Conservation (phyloP, 192 early-diverging fungal genomes). For the Umbelopsis sp. region DNA sequence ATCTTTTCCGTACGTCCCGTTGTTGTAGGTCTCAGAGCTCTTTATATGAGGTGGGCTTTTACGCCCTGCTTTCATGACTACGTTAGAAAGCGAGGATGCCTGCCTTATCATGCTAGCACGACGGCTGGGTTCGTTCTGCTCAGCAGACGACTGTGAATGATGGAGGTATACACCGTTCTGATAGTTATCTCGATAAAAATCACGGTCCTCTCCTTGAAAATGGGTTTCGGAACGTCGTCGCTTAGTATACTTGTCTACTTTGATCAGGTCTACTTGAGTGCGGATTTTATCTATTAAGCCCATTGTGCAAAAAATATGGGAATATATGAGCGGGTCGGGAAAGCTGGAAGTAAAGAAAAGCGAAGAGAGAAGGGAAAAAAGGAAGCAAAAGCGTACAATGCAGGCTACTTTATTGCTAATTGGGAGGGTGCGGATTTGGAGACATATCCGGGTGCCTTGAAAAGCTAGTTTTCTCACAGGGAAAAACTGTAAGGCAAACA, state of each 20-base stretch:
- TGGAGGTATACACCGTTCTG: slow-evolving; percentile 33
- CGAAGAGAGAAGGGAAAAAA: not conserved
- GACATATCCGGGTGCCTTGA: too few species aligned
- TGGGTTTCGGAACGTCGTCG: slow-evolving; percentile 33
- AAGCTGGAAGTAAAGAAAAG: not conserved
- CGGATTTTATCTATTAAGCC: slow-evolving; percentile 31
- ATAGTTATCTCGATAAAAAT: slow-evolving; percentile 31
- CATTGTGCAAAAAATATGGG: slow-evolving; percentile 51
- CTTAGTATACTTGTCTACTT: slow-evolving; percentile 39
- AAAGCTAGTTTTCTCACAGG: too few species aligned
- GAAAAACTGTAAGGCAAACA: too few species aligned
- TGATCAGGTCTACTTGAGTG: slow-evolving; percentile 18
- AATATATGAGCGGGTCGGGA: too few species aligned
- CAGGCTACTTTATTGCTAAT: not conserved
- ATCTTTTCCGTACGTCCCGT: slow-evolving; percentile 9
- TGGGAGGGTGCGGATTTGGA: too few species aligned
- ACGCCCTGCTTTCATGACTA: slow-evolving; percentile 15
- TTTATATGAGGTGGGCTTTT: slow-evolving; percentile 3
- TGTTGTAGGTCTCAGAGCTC: slow-evolving; percentile 16
- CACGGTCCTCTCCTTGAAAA: slow-evolving; percentile 28
- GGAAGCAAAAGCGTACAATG: not conserved
- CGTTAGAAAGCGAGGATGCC: not conserved
- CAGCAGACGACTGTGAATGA: not conserved
- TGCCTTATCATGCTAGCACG: not conserved
- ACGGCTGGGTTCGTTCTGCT: not conserved